Conservation (phyloP, 768 basidiomycete species). For the Suillus clintonianus region DNA sequence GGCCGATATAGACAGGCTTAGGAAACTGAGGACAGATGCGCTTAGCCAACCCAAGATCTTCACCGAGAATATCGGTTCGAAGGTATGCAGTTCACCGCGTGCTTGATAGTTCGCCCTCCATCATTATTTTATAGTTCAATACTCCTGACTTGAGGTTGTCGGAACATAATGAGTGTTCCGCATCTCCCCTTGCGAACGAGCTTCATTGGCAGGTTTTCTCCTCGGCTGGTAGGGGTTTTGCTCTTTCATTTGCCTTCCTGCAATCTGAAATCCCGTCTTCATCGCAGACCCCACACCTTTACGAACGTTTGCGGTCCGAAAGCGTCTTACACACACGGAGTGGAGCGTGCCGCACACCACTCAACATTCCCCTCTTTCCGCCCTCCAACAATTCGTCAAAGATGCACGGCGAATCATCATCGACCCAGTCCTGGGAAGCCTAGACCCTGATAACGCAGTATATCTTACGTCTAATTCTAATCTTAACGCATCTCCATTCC, state of each 20-base stretch:
- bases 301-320: slow-evolving; percentile 44
- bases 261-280: slow-evolving; percentile 4
- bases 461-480: slow-evolving; percentile 32
- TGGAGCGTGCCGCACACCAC: slow-evolving; percentile 39
- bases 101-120: slow-evolving; percentile 18
- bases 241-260: neutral
- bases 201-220: slow-evolving; percentile 67
- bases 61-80: slow-evolving; percentile 29
- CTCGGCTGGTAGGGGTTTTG: slow-evolving; percentile 47
- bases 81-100: slow-evolving; percentile 31
- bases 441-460: slow-evolving; percentile 18
- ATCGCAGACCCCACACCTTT: slow-evolving; percentile 56
- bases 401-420: slow-evolving; percentile 51
- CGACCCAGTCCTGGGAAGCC: slow-evolving; percentile 39
- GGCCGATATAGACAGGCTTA: slow-evolving; percentile 61
- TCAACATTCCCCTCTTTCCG: slow-evolving; percentile 49
- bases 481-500: slow-evolving; percentile 23
- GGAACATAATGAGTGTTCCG: slow-evolving; percentile 45
- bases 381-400: slow-evolving; percentile 61
- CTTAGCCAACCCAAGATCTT: slow-evolving; percentile 37
- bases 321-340: slow-evolving; percentile 38
- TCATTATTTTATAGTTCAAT: slow-evolving; percentile 33
- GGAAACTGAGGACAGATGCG: slow-evolving; percentile 43
- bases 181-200: slow-evolving; percentile 42
- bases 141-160: slow-evolving; percentile 40